A percentile compares a stretch with the other conserved stretches of the same genome.
Conservation (phyloP, 1,139 yeast genomes). For the Diutina neorugosa region DNA sequence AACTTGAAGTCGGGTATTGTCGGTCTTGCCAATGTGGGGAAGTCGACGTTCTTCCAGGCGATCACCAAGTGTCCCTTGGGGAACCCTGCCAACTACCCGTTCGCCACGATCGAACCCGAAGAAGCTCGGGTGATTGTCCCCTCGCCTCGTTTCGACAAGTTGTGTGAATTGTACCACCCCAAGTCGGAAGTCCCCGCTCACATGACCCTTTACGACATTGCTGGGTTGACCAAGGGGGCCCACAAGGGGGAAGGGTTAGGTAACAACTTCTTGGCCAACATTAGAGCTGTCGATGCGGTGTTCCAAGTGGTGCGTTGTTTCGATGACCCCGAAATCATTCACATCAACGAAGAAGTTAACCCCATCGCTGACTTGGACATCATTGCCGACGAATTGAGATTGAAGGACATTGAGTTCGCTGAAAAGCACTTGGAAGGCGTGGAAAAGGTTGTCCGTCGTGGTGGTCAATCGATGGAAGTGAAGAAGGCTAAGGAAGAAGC, state of each 20-base stretch:
- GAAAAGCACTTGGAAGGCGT: slow-evolving; percentile 81
- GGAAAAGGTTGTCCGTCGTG: slow-evolving; percentile 79
- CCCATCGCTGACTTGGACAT: slow-evolving; percentile 93
- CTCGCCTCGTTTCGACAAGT: slow-evolving; percentile 73
- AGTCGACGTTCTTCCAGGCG: slow-evolving; percentile 84
- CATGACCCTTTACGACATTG: slow-evolving; percentile 92
- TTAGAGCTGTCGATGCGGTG: slow-evolving; percentile 95
- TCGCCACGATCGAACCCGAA: slow-evolving; percentile 98
- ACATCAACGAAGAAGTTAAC: slow-evolving; percentile 95
- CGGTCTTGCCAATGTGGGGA: slow-evolving; percentile 94
- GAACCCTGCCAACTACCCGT: slow-evolving; percentile 97
- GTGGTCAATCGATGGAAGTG: slow-evolving; percentile 93
- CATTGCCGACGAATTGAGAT: slow-evolving; percentile 82
- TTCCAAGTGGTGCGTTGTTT: slow-evolving; percentile 97
- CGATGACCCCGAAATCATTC: slow-evolving; percentile 96
- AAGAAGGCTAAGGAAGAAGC: slow-evolving; percentile 92
- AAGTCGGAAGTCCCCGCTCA: slow-evolving; percentile 85
- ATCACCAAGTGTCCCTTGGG: slow-evolving; percentile 87
- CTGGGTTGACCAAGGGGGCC: slow-evolving; percentile 97
- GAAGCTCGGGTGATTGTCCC: slow-evolving; percentile 97
- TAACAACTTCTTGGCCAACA: slow-evolving; percentile 93
- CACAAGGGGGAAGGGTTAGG: slow-evolving; percentile 97
- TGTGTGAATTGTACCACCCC: slow-evolving; percentile 66
- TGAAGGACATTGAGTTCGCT: slow-evolving; percentile 94
- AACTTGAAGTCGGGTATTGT: slow-evolving; percentile 94